phyloP scores from a whole-genome alignment of 2,329 filamentous ascomycete species.

The Hortaea werneckii region DNA sequence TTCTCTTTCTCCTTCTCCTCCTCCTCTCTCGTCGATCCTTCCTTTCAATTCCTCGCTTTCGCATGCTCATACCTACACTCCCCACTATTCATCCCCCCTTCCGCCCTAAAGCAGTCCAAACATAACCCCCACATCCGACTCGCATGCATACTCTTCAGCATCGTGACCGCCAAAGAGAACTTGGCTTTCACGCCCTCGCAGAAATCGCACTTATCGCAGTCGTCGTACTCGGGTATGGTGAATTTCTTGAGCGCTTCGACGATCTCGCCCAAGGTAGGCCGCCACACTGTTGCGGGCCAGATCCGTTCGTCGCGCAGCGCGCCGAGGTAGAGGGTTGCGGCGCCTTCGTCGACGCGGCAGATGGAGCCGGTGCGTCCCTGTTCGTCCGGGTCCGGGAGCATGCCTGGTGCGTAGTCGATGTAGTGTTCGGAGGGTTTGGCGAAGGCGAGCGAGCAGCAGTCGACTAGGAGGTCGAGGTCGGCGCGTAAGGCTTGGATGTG shows the following conservation, averaged over 20 bases:
- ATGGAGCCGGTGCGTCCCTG: background rate
- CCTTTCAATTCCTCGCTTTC: constrained; percentile 9
- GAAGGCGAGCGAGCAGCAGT: constrained; percentile 15
- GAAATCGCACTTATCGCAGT: constrained; percentile 18
- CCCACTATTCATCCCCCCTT: constrained; percentile 9
- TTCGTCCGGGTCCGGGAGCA: constrained; percentile 11
- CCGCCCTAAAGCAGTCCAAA: constrained; percentile 19
- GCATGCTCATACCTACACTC: constrained; percentile 19
- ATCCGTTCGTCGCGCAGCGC: constrained; percentile 17
- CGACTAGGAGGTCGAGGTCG: constrained; percentile 18
- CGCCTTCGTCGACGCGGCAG: constrained; percentile 16
- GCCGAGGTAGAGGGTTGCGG: constrained; percentile 12
- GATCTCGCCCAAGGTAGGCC: constrained; percentile 5
- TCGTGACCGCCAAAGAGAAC: constrained; percentile 11
- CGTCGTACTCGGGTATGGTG: constrained; percentile 18
- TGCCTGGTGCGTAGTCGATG: constrained; percentile 19
- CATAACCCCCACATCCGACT: constrained; percentile 22
- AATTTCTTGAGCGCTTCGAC: constrained; percentile 9
- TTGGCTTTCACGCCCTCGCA: constrained; percentile 15
- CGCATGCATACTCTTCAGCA: constrained; percentile 14
- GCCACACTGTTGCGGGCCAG: constrained; percentile 19
- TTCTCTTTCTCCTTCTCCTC: background rate
- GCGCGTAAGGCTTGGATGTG: constrained; percentile 9
- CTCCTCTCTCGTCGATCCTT: too few species aligned
- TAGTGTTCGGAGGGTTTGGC: constrained; percentile 16